Evolutionary conservation across 257 asterid genomes (phyloP).

Genomic region (Thymus quinquecostatus): DNA sequence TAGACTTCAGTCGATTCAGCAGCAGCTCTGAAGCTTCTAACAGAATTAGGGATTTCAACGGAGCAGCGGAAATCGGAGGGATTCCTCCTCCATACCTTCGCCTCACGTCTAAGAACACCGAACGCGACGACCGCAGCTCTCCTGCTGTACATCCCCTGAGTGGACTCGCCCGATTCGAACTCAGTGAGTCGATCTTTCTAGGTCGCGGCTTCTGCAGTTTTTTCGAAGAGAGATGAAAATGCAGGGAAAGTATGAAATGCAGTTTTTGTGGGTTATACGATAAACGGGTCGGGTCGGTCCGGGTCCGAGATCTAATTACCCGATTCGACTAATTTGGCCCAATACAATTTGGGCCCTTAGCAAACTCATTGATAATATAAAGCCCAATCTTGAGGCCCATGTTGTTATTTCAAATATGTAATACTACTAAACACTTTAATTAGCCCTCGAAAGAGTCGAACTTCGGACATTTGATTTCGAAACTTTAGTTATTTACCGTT

Average conservation of each 20-base stretch:
- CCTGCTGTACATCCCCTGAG: conserved; percentile 52
- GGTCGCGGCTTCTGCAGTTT: conserved; percentile 21
- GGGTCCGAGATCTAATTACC: background rate
- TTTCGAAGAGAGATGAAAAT: background rate
- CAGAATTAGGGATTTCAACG: conserved; percentile 28
- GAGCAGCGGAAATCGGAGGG: conserved; percentile 11
- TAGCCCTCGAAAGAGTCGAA: too few species aligned
- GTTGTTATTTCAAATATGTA: too few species aligned
- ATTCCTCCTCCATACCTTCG: conserved; percentile 50
- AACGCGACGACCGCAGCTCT: conserved; percentile 43
- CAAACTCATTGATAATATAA: background rate
- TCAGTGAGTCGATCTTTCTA: conserved; percentile 24
- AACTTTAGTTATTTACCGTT: too few species aligned
- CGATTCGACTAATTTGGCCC: too few species aligned
- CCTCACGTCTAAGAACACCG: conserved; percentile 40
- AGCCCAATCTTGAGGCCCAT: conserved; percentile 11
- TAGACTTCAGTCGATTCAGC: conserved; percentile 49
- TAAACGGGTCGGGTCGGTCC: conserved; percentile 26
- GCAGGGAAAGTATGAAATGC: background rate
- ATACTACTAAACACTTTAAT: too few species aligned
- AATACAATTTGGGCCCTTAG: background rate
- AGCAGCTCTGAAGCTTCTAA: conserved; percentile 46
- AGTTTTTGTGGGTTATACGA: background rate
- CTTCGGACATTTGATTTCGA: too few species aligned
- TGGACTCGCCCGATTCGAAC: conserved; percentile 31